These are phyloP conservation scores for Aspergillus spinulosporus DNA, from an alignment of 2,329 filamentous ascomycete genomes.

Conservation along the genomic window DNA sequence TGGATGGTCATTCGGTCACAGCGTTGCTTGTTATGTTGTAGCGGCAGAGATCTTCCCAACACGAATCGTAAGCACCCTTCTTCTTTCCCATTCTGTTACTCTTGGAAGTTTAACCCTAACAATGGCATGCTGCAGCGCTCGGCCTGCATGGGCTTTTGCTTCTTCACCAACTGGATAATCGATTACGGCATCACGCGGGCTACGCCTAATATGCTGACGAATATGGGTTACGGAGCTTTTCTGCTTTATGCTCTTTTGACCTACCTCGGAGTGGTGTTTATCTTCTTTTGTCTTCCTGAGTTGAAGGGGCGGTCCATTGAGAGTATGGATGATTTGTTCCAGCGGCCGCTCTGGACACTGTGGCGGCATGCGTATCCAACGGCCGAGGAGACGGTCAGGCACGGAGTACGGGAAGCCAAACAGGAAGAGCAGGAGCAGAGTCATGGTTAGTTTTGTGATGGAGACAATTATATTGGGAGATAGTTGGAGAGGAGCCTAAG, in stretches of 20 bases:
- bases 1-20: constrained; percentile 10
- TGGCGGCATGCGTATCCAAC: constrained; percentile 28
- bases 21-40: constrained; percentile 8
- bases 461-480: background rate
- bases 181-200: constrained; percentile 11
- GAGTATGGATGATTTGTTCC: constrained; percentile 38
- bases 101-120: too few species aligned
- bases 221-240: constrained; percentile 8
- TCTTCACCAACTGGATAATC: constrained; percentile 14
- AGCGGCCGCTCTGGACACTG: constrained; percentile 42
- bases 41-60: constrained; percentile 11
- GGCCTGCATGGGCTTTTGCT: constrained; percentile 9
- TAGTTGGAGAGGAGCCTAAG: background rate
- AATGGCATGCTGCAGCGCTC: background rate
- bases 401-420: background rate
- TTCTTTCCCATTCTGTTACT: background rate
- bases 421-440: background rate
- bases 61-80: constrained; percentile 1
- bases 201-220: constrained; percentile 5
- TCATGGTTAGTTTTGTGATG: background rate
- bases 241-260: constrained; percentile 2
- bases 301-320: constrained; percentile 24
- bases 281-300: constrained; percentile 11
- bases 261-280: constrained; percentile 3
- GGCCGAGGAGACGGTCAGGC: constrained; percentile 6